Evolutionary conservation across 441 rosid species (phyloP), one percentile per base, ranked within the genome.

Genomic region (Populus hybrid): DNA sequence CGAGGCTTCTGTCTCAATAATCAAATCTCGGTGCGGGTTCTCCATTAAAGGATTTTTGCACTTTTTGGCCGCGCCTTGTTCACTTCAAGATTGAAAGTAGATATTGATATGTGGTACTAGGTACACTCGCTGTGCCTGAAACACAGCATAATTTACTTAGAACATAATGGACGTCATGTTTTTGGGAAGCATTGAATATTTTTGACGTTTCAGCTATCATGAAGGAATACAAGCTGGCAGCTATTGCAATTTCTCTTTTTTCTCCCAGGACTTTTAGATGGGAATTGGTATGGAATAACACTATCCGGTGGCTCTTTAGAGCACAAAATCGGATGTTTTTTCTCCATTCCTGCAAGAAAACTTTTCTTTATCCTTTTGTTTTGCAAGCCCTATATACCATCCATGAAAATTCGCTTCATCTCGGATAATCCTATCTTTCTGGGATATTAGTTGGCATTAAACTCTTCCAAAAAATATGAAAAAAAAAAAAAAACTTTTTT

Each of bases 1-100:
- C 78, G 90, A 77, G 84, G 82, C 76, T 85, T 91, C 79, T 89
- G 91, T 85, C 92, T 89, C 79, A 93, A 90, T 79, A 82, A 76
- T 78, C 92, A 83, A 80, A 79, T 95, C 72, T 70, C 75, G 1
- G 76, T 95, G 81, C 94, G 89, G 86, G 93, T 93, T 79, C 96
- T 95, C 40, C 89, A 92, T 81, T 95, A 81, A 79, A 40, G 70
- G 69, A 64, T 26, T 69, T 66, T 71, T 11, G 24, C 40, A n/a
- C n/a, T 69, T 28, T 38, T 26, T 3, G 46, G 40, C 14, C 18
- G 6, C 72, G 6, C 72, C 36, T 57, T 46, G 38, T 59, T 66
- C 21, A 57, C 69, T 40, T 38, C 14, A 38, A n/a, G 23, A 24
- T 66, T 23, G 42, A 35, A 63, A 42, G 16, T 69, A 21, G 34